Evolutionary conservation across 805 yeast species (phyloP), one percentile per base, ranked within the genome.

Genomic region (Scheffersomyces coipomensis): DNA sequence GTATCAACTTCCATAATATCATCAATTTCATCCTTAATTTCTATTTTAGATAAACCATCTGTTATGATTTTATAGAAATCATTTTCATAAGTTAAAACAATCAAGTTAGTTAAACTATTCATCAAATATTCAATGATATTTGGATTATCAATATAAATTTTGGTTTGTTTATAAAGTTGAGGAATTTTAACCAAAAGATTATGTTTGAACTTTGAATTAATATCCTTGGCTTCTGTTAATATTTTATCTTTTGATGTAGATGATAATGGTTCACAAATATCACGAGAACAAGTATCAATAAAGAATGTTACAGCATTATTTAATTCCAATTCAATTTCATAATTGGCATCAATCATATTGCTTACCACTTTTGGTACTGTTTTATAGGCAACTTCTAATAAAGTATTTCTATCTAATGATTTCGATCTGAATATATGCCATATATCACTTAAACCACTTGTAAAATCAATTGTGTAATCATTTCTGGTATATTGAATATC

Each of bases 281-380:
- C 58, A 40, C 64, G 61, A 10, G 64, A 47, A 38, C 65, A 60
- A 11, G 72, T 75, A 35, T 79, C 77, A 3, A 90, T 83, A 48
- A 86, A 81, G 16, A 73, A 78, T 47, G 80, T 83, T 19, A 89
- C 87, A 3, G 82, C 68, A 44, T 78, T 80, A 47, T 90, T 76
- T 46, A 90, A 69, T 46, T 85, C 89, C 18, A 78, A 68, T 49
- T 85, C 86, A 30, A 90, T 67, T 56, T 90, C 97, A 33, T 61
- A 60, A 40, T 71, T 69, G 38, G 81, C 93, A 62, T 90, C 97
- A 33, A 83, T 76, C 85, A 84, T 84, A 55, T 87, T 83, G 50
- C 80, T 83, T 11, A 86, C 84, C 11, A 88, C 88, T 46, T 76
- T 81, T 0, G 96, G 97, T 2, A 84, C 85, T 1, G 87, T 73